Evolutionary conservation across 2,329 filamentous ascomycete genomes (phyloP), one percentile per base, ranked within the genome.

Genomic region (Cordyceps farinosa): DNA sequence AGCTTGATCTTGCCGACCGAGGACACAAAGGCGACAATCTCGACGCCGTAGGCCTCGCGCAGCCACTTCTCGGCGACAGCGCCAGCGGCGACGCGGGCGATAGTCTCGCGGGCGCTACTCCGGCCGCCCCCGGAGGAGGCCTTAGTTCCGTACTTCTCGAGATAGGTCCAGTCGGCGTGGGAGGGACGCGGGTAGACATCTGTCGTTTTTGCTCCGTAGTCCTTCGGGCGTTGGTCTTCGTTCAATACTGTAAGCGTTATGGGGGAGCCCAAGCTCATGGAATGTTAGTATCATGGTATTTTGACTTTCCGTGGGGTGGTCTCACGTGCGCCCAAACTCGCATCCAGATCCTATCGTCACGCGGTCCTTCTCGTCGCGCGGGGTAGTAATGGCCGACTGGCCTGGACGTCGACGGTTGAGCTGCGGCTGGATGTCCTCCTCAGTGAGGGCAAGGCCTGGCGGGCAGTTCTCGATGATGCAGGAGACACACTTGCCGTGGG

Each of bases 111-210:
- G n/a, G 95, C 95, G 74, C 89, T 93, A 74, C 90, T 93, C 66
- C 95, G 85, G 61, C 95, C 94, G 69, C 95, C 94, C 64, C 95
- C 94, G 66, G 88, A 92, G 74, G 87, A 91, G 44, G 95, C 92
- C 81, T 96, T 96, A 69, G 96, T 88, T 63, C 94, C 94, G 76
- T 99, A 99, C 80, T 98, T 98, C 77, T 97, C 91, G 65, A 97
- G 83, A 79, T 98, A 98, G 65, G 95, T 98, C 86, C 90, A 97
- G 78, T 98, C 94, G 65, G 95, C 94, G 78, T 98, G 95, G 74
- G 88, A 92, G 42, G 94, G 95, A 58, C 95, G 86, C 5, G 95
- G 95, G 83, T 90, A 98, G 66, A 87, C 79, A 77, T 98, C 91
- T 86, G 97, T 97, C 36, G 93, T 97, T 74, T 87, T 85, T 78